Percentiles rank a stretch among this genome's conserved stretches.
Evolutionary conservation across 345 rosid species (phyloP).

Genomic region (Triadica sebifera): DNA sequence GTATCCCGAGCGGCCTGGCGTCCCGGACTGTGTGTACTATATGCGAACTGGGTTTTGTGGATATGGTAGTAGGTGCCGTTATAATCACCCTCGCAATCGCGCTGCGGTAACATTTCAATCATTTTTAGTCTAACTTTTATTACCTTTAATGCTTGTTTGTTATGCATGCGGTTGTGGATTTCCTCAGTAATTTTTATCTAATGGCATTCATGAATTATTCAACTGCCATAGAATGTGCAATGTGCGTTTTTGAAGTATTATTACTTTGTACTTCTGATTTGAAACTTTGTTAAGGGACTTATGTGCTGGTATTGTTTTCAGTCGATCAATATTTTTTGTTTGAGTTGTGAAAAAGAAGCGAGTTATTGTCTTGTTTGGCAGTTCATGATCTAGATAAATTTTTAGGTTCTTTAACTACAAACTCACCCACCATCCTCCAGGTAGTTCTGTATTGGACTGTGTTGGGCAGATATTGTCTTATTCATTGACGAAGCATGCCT

Average conservation of each 20-base stretch:
- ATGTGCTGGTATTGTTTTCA: background rate
- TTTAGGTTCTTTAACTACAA: background rate
- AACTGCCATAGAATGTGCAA: background rate
- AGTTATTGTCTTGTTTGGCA: background rate
- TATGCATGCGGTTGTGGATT: background rate
- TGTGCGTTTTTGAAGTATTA: background rate
- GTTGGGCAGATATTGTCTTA: background rate
- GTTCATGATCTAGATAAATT: background rate
- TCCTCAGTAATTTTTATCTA: background rate
- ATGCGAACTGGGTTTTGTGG: slow-evolving; percentile 34
- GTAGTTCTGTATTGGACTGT: background rate
- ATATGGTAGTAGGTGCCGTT: slow-evolving; percentile 29
- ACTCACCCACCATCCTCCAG: background rate
- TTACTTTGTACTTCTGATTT: background rate
- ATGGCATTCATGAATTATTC: background rate
- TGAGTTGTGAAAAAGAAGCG: background rate
- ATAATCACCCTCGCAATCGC: slow-evolving; percentile 32
- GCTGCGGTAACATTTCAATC: slow-evolving; percentile 17
- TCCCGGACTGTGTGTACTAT: slow-evolving; percentile 26
- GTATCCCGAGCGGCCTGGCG: slow-evolving; percentile 31
- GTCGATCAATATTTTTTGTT: background rate
- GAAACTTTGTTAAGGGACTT: background rate
- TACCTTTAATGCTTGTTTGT: background rate
- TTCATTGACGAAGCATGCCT: background rate
- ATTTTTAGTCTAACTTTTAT: slow-evolving; percentile 1